Conservation (phyloP, 1,284 basidiomycete species). For the Ustilago lituana region DNA sequence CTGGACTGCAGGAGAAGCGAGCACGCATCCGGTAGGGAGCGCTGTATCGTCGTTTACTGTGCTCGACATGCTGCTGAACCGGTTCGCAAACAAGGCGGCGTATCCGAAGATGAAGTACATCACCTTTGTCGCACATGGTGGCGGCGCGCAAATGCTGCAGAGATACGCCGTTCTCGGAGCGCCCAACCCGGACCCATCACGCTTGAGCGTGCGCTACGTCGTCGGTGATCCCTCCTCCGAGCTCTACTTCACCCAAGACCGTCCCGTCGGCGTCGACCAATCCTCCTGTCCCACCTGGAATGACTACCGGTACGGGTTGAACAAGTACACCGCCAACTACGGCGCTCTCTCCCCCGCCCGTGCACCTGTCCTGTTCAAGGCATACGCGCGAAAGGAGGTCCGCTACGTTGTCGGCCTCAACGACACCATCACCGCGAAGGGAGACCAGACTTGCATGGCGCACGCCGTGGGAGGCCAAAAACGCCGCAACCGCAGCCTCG, state of each 20-base stretch:
- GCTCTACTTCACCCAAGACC: constrained; percentile 57
- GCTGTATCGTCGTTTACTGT: constrained; percentile 39
- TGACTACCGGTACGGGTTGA: constrained; percentile 51
- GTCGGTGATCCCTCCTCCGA: constrained; percentile 51
- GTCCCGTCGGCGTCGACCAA: constrained; percentile 39
- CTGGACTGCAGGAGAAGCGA: constrained; percentile 48
- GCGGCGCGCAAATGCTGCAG: constrained; percentile 55
- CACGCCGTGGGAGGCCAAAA: constrained; percentile 39
- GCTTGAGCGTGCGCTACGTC: constrained; percentile 49
- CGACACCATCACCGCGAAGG: constrained; percentile 32
- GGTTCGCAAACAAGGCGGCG: constrained; percentile 21
- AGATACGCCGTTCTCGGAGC: constrained; percentile 51
- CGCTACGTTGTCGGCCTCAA: constrained; percentile 47
- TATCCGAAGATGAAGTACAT: constrained; percentile 58
- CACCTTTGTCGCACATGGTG: constrained; percentile 60
- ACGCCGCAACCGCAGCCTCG: constrained; percentile 38
- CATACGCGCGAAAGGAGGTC: constrained; percentile 51
- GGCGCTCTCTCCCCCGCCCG: not conserved
- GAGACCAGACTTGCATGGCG: constrained; percentile 60
- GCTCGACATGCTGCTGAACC: constrained; percentile 34
- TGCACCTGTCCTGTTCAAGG: constrained; percentile 28
- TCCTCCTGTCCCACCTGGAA: constrained; percentile 42
- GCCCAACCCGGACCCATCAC: constrained; percentile 11
- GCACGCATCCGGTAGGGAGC: constrained; percentile 31
- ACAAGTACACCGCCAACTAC: constrained; percentile 27